Evolutionary conservation across 2,329 filamentous ascomycete species (phyloP), one percentile per base, ranked within the genome.

Genomic region (Cladophialophora yegresii): DNA sequence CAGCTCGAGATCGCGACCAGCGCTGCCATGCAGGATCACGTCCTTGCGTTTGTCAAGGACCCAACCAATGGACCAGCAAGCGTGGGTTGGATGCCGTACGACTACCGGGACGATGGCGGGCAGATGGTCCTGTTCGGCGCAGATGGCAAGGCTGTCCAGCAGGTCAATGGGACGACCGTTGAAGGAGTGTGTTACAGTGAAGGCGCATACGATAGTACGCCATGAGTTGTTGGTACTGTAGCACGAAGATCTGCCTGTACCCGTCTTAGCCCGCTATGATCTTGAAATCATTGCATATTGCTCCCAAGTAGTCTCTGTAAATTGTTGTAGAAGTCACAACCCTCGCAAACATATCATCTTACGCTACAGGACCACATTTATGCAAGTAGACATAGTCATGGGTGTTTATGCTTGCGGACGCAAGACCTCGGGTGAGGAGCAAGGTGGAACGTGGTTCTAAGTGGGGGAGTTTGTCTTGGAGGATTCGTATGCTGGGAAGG

Each of bases 11-110:
- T 62, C 9, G 63, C 61, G 2, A 70, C 69, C 9, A 70, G 67
- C 10, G 55, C 67, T 12, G 54, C 62, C 1, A 71, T 74, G 69
- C 71, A 74, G 58, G 72, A 73, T 45, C 58, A 67, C 55, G 62
- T 72, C 5, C 58, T 73, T 20, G 67, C 68, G 2, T 74, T 73
- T 53, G 32, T 70, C n/a, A 68, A 70, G 13, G 65, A 72, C 51
- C 54, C 69, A 58, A 32, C 3, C 36, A 36, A 62, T 47, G 68
- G 67, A 8, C 63, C 59, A 4, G 54, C 54, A 50, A 50, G 53
- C 22, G 26, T 65, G 6, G 66, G 66, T 16, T 71, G 65, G 67
- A 16, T 60, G 57, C 30, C 64, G 16, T 58, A 58, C 30, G n/a
- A 49, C 30, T 26, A 58, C 40, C 26, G 40, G 23, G 23, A 58